Percentiles rank a stretch among this genome's conserved stretches.
Conservation (phyloP, 257 asterid species). For the Petrea volubilis region DNA sequence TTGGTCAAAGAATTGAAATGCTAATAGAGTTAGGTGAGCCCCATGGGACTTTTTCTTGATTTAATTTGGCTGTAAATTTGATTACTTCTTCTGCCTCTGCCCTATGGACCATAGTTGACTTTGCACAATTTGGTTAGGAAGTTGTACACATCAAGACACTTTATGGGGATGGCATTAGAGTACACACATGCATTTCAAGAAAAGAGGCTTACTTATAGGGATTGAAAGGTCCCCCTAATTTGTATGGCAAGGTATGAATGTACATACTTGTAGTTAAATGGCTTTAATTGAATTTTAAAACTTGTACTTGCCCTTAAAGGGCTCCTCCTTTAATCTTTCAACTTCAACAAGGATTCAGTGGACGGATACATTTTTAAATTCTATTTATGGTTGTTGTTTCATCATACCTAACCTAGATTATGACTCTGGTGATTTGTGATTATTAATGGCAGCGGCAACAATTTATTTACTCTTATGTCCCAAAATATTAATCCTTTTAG, state of each 20-base stretch:
- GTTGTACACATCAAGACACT: neutral
- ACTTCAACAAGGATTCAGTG: neutral
- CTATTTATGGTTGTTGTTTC: neutral
- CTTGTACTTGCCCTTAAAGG: neutral
- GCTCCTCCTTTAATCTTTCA: neutral
- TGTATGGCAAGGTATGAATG: neutral
- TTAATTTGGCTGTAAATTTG: neutral
- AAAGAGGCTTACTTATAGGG: neutral
- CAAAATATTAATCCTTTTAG: too few relatives aligned
- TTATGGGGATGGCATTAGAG: neutral
- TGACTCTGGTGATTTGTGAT: neutral
- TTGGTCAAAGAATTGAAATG: neutral
- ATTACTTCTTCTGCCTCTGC: neutral
- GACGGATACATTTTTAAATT: neutral
- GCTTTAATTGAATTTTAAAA: neutral
- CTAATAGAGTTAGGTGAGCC: neutral
- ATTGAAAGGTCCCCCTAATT: neutral
- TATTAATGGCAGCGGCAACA: neutral
- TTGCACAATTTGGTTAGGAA: neutral
- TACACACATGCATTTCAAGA: neutral
- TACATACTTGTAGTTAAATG: neutral
- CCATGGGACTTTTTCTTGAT: neutral
- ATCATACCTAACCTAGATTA: neutral
- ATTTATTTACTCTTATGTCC: neutral
- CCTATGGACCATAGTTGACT: neutral